Percentiles rank a stretch among this genome's conserved stretches.
These are phyloP conservation scores for Didymellaceae sp. DNA, from an alignment of 2,329 filamentous ascomycete genomes.

Conservation along the genomic window DNA sequence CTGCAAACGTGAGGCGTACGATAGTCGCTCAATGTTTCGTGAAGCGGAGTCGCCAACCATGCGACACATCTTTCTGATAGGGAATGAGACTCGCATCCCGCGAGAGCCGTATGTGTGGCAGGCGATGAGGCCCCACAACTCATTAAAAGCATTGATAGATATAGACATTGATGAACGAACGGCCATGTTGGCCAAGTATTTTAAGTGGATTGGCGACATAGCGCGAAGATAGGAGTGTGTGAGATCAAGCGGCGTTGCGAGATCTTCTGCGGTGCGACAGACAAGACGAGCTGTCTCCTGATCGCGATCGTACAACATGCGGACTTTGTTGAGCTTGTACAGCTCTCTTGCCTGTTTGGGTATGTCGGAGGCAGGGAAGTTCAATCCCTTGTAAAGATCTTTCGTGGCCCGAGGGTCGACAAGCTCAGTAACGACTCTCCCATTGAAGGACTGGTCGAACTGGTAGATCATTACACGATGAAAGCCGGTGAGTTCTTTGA, in stretches of 20 bases:
- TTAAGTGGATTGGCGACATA: conserved; percentile 89
- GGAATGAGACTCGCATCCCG: conserved; percentile 91
- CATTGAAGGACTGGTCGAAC: conserved; percentile 83
- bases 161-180: conserved; percentile 96
- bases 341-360: conserved; percentile 85
- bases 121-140: conserved; percentile 87
- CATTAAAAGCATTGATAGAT: conserved; percentile 83
- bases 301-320: conserved; percentile 84
- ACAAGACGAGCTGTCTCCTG: conserved; percentile 80
- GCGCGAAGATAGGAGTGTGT: conserved; percentile 84
- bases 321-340: conserved; percentile 89
- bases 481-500: conserved; percentile 89
- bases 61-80: conserved; percentile 90
- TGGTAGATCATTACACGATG: conserved; percentile 94
- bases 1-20: conserved; percentile 83
- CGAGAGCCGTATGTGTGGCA: conserved; percentile 80
- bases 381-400: conserved; percentile 84
- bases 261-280: conserved; percentile 75
- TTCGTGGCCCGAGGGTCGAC: conserved; percentile 80
- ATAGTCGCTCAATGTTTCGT: conserved; percentile 84
- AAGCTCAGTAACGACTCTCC: conserved; percentile 84
- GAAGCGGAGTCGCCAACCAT: conserved; percentile 86
- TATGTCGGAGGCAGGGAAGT: conserved; percentile 88
- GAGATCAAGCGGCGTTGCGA: conserved; percentile 79
- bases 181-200: conserved; percentile 87